Evolutionary conservation across 805 yeast genomes (phyloP).

Genomic region (Ogataea paraovalis): DNA sequence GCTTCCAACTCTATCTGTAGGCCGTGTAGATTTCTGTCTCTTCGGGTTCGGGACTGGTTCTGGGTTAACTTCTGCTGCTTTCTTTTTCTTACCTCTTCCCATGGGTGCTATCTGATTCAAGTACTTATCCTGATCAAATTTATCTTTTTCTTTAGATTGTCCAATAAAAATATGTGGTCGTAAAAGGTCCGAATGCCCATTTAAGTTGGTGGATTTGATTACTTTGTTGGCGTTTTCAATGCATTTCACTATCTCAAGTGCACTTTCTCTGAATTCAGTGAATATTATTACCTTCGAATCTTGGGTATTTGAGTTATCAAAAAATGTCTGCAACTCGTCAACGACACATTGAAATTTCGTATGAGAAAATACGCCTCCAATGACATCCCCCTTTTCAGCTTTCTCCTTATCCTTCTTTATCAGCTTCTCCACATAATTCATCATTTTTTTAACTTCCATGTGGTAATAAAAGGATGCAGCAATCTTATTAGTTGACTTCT

Average conservation of each 20-base stretch:
- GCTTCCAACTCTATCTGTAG: conserved; percentile 43
- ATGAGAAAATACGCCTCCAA: conserved; percentile 49
- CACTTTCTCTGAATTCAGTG: conserved; percentile 86
- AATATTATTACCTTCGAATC: conserved; percentile 81
- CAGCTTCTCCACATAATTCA: conserved; percentile 41
- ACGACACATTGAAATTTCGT: conserved; percentile 63
- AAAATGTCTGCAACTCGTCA: conserved; percentile 55
- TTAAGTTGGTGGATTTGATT: conserved; percentile 11
- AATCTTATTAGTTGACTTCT: conserved; percentile 59
- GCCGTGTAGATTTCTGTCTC: conserved; percentile 29
- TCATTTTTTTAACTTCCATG: conserved; percentile 41
- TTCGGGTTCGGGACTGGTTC: conserved; percentile 9
- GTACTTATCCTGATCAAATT: conserved; percentile 55
- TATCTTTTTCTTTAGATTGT: conserved; percentile 73
- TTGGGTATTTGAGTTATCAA: conserved; percentile 34
- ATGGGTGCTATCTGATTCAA: conserved; percentile 40
- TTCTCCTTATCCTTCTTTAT: conserved; percentile 30
- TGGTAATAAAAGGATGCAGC: conserved; percentile 61
- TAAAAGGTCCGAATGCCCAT: conserved; percentile 31
- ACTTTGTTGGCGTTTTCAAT: conserved; percentile 40
- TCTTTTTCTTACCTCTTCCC: conserved; percentile 34
- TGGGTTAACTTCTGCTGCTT: conserved; percentile 18
- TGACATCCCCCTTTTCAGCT: conserved; percentile 15
- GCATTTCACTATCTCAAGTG: conserved; percentile 74
- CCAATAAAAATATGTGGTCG: conserved; percentile 90